Percentiles rank a stretch among this genome's conserved stretches.
These are phyloP conservation scores for Wickerhamomyces alni DNA, from an alignment of 805 yeast genomes.

Conservation along the genomic window DNA sequence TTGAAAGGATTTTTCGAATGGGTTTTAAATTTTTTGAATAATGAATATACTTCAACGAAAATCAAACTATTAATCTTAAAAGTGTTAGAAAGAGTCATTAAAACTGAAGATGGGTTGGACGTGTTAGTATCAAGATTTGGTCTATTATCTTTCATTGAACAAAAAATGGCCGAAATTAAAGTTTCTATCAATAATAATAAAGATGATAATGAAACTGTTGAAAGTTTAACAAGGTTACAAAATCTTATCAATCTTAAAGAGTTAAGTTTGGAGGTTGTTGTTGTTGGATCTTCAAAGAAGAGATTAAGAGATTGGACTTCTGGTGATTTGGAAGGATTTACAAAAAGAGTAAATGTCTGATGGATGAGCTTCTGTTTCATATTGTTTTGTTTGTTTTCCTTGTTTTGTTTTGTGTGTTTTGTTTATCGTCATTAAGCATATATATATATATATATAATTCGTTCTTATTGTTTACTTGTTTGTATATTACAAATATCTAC, in stretches of 20 bases:
- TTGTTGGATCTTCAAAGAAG: slow-evolving; percentile 40
- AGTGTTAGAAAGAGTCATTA: background rate
- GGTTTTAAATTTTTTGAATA: slow-evolving; percentile 46
- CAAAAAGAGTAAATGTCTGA: slow-evolving; percentile 34
- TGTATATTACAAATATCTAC: too few relatives aligned
- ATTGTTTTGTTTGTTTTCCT: too few relatives aligned
- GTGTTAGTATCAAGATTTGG: slow-evolving; percentile 55
- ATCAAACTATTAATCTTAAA: background rate
- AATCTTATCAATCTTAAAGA: slow-evolving; percentile 38
- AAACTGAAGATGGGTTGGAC: slow-evolving; percentile 47
- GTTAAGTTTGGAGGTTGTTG: slow-evolving; percentile 37
- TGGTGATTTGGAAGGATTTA: slow-evolving; percentile 39
- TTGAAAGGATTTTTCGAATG: slow-evolving; percentile 61
- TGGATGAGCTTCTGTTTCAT: too few relatives aligned
- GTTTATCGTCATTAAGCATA: too few relatives aligned
- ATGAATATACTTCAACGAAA: slow-evolving; percentile 36
- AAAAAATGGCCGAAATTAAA: slow-evolving; percentile 9
- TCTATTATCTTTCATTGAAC: slow-evolving; percentile 34
- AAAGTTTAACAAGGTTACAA: slow-evolving; percentile 18
- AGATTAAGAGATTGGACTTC: slow-evolving; percentile 58
- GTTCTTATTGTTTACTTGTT: too few relatives aligned
- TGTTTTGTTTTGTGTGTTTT: too few relatives aligned
- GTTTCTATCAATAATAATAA: background rate
- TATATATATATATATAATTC: too few relatives aligned
- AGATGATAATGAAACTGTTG: slow-evolving; percentile 5